phyloP scores from a whole-genome alignment of 169 alveolate species.

The Besnoitia besnoiti region DNA sequence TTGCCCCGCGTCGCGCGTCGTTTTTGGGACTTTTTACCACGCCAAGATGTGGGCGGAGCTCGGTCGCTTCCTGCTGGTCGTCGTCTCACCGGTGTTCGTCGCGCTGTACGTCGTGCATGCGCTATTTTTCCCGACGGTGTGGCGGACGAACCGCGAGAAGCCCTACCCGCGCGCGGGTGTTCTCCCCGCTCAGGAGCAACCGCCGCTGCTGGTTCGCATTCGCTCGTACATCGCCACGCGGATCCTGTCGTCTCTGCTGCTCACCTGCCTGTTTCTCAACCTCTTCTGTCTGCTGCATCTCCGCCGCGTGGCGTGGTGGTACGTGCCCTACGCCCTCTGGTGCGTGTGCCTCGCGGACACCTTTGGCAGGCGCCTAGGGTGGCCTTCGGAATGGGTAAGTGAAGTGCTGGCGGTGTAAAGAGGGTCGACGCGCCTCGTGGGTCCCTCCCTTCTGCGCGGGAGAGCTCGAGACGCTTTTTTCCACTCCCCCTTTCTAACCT shows the following conservation, averaged over 20 bases:
- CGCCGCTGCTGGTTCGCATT: neutral
- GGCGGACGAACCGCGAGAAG: slow-evolving; percentile 31
- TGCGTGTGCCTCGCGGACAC: slow-evolving; percentile 18
- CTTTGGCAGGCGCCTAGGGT: slow-evolving; percentile 1
- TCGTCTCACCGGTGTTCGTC: neutral
- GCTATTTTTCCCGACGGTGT: neutral
- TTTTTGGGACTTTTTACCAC: too few relatives aligned
- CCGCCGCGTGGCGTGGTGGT: neutral
- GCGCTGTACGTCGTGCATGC: neutral
- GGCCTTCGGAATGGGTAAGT: slow-evolving; percentile 1
- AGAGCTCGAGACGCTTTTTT: too few relatives aligned
- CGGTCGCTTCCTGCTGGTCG: slow-evolving; percentile 5
- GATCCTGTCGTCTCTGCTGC: neutral
- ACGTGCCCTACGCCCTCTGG: slow-evolving; percentile 33
- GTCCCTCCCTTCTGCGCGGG: too few relatives aligned
- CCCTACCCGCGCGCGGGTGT: neutral
- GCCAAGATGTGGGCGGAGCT: slow-evolving; percentile 29
- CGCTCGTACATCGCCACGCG: slow-evolving; percentile 23
- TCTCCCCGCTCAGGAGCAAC: neutral
- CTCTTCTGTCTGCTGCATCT: slow-evolving; percentile 35
- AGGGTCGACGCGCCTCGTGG: too few relatives aligned
- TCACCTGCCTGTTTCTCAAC: slow-evolving; percentile 6
- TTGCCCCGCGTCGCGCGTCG: neutral
- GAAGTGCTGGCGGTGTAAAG: too few relatives aligned
- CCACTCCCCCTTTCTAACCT: too few relatives aligned